Base-by-base conservation (phyloP, 2,329 filamentous ascomycete species). In the Triangularia verruculosa region DNA sequence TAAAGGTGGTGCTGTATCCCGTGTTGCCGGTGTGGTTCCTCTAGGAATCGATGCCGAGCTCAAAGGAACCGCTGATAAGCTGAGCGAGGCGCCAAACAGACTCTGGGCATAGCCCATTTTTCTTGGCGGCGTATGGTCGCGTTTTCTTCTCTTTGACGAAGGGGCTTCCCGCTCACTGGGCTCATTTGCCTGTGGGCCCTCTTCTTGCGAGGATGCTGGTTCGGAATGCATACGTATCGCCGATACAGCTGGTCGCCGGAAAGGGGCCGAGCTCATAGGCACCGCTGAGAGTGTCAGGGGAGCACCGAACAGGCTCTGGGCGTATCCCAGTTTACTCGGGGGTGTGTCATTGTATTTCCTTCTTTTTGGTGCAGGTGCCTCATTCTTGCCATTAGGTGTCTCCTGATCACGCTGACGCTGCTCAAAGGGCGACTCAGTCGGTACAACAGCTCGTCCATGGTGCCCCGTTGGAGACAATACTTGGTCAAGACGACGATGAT, bases 351-450 rank as follows among this genome's bases (percentile, higher is more conserved):
- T 75, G 59, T 70, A 71, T 65, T 74, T 80, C 57, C 75, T 74
- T 62, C 79, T 76, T 71, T 83, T 84, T 1, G 73, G 43, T 13
- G 79, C 71, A 24, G 72, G 73, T 7, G 70, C 34, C 1, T 74
- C 72, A 17, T 70, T 65, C 11, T 68, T 69, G 39, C 63, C 58
- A 5, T 66, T 66, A 5, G 64, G 58, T n/a, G 63, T 63, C 34
- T 70, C 68, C 17, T 64, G 27, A 68, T 62, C 68, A 73, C 63
- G 79, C 71, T 81, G 79, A 39, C 82, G 78, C 61, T 85, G 77
- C 67, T 92, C 89, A 66, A 86, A 92, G 0, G 90, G 89, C 0
- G 89, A 91, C 59, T 82, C 82, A 7, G 72, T 75, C 0, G 86
- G 82, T 3, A 88, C 71, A 2, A 79, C 68, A 2, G 88, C 83